Conservation (phyloP, 352 stramenopile species). For the Pythium sp. region DNA sequence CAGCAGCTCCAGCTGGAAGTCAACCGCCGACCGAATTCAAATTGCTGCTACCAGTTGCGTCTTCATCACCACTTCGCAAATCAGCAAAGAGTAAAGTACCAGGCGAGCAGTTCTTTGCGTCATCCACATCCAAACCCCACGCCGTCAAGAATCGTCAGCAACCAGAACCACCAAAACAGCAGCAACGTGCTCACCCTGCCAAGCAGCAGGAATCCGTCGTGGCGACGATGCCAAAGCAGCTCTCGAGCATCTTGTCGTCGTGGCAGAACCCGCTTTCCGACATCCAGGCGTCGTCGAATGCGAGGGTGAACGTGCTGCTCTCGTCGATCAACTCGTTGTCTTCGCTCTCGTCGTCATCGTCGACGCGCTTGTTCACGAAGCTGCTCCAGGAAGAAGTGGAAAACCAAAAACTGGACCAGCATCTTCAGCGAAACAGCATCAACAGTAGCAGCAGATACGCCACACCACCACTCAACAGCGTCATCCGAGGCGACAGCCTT, state of each 20-base stretch:
- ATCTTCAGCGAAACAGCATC: background rate
- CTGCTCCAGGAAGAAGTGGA: slow-evolving; percentile 10
- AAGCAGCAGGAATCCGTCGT: slow-evolving; percentile 8
- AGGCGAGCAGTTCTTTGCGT: background rate
- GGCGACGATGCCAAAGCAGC: slow-evolving; percentile 1
- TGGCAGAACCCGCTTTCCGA: slow-evolving; percentile 42
- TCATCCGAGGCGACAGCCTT: background rate
- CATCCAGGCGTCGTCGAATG: slow-evolving; percentile 30
- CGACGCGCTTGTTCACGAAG: slow-evolving; percentile 17
- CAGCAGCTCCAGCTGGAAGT: background rate
- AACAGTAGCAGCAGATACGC: slow-evolving; percentile 1
- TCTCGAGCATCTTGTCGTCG: slow-evolving; percentile 11
- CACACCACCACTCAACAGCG: background rate
- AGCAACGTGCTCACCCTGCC: background rate
- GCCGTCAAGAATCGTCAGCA: background rate
- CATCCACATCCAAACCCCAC: background rate
- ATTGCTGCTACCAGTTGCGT: slow-evolving; percentile 26
- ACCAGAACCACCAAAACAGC: background rate
- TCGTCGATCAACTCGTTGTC: slow-evolving; percentile 22
- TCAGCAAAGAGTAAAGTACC: background rate
- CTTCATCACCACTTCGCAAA: slow-evolving; percentile 16
- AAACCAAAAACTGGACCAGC: background rate
- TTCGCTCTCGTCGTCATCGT: slow-evolving; percentile 24
- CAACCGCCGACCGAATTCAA: slow-evolving; percentile 30
- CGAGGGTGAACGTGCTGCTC: slow-evolving; percentile 32